Base-by-base conservation (phyloP, 495 filamentous ascomycete species). In the Saxispiralis lemnorum region DNA sequence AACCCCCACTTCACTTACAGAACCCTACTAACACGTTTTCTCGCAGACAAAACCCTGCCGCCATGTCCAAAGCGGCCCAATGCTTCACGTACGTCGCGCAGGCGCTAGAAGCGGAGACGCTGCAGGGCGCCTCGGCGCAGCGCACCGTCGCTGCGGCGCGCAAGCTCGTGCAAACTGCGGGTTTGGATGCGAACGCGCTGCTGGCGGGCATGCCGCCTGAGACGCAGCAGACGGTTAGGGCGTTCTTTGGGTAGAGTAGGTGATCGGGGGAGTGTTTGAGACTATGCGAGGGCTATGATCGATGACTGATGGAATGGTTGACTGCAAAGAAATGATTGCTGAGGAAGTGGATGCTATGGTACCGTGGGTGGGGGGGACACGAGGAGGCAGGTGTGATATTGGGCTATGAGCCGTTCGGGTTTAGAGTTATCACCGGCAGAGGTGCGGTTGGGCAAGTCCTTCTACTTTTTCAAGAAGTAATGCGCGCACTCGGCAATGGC, bases 61-160 rank as follows among this genome's bases (percentile, higher is more conserved):
- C 94, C 40, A 65, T 81, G 44, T 34, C 43, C 12, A 78, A 87
- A 53, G 74, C 83, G 10, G 70, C 71, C 44, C 80, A 83, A 52
- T 71, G 84, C 31, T 95, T 97, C 52, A 70, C 77, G 30, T 79
- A 72, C 55, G 81, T 95, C 24, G 81, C 73, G 38, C 78, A 83
- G 59, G 89, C 89, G 32, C 71, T 97, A 21, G 86, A 94, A 51
- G 79, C 82, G 17, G 84, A 92, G 59, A 89, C 86, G 14, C 64
- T 97, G 30, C 83, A 87, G 55, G 87, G 87, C 2, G 71, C 82
- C 57, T 84, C 77, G 0, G 79, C 79, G 17, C 66, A 65, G 24
- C 72, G 80, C 37, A 81, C 87, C 31, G 78, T 83, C 19, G 66
- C 63, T 14, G 71, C 83, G 1, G 79, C 78, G 18, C 88, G 88